Evolutionary conservation across 345 rosid genomes (phyloP).

Genomic region (Excoecaria agallocha): DNA sequence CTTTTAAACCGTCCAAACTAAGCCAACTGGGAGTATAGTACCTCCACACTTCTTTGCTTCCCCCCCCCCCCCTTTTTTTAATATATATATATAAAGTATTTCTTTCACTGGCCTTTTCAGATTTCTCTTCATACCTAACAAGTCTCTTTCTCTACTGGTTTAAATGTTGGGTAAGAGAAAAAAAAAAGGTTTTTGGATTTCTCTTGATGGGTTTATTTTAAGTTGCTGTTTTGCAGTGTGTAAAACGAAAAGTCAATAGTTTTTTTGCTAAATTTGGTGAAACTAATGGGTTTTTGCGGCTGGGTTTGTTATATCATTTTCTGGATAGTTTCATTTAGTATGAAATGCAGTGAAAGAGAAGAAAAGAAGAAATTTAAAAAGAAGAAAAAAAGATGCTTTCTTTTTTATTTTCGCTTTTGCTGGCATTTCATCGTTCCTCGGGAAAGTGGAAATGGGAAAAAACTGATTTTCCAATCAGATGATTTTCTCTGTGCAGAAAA

Average conservation of each 20-base stretch:
- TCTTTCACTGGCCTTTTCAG: neutral
- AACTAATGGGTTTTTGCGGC: conserved; percentile 13
- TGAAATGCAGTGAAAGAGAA: neutral
- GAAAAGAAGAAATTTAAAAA: too few species aligned
- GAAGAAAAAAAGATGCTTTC: conserved; percentile 1
- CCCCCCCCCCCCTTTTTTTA: too few species aligned
- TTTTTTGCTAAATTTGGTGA: conserved; percentile 14
- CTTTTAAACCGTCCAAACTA: conserved; percentile 11
- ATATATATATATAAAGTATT: neutral
- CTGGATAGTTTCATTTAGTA: conserved; percentile 9
- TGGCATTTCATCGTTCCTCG: neutral
- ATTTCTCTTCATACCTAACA: neutral
- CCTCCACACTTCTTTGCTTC: neutral
- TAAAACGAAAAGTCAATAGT: neutral
- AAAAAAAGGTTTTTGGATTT: too few species aligned
- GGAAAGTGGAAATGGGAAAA: conserved; percentile 25
- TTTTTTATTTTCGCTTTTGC: neutral
- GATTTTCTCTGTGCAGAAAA: neutral
- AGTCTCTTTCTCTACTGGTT: neutral
- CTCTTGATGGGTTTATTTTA: neutral
- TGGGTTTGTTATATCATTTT: conserved; percentile 34
- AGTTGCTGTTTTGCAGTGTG: neutral
- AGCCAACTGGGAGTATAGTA: neutral
- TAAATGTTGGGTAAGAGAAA: neutral
- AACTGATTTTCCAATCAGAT: neutral